A percentile compares a stretch with the other conserved stretches of the same genome.
Evolutionary conservation across 345 rosid genomes (phyloP).

Genomic region (Populus alba): DNA sequence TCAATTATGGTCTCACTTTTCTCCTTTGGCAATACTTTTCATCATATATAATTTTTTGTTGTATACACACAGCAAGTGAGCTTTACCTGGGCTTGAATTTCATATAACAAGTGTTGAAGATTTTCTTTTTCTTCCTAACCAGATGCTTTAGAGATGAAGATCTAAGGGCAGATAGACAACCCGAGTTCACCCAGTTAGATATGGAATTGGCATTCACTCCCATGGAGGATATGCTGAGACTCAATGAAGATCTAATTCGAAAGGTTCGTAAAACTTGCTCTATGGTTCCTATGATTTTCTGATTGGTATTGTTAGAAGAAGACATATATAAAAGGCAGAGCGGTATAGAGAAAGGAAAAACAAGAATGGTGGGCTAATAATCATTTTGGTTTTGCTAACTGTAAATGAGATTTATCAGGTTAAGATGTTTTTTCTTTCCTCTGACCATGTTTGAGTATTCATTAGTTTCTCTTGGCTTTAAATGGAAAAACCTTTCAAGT

Average conservation of each 20-base stretch:
- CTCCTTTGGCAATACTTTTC: not conserved
- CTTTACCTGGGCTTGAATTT: not conserved
- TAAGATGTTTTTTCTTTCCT: too few species aligned
- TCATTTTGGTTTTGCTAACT: not conserved
- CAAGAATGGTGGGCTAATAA: not conserved
- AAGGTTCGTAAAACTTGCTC: conserved; percentile 46
- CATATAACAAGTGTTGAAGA: not conserved
- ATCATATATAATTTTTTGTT: not conserved
- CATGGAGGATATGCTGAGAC: conserved; percentile 80
- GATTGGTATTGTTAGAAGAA: not conserved
- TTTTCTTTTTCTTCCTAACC: conserved; percentile 14
- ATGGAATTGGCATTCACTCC: conserved; percentile 93
- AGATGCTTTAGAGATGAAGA: conserved; percentile 99
- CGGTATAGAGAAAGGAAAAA: not conserved
- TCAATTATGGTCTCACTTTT: not conserved
- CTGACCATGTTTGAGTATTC: not conserved
- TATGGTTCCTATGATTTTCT: not conserved
- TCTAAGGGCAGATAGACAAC: conserved; percentile 97
- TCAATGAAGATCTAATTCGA: conserved; percentile 87
- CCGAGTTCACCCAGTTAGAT: conserved; percentile 98
- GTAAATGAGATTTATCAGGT: not conserved
- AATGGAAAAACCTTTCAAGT: not conserved
- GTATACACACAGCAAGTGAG: not conserved
- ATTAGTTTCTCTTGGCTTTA: conserved; percentile 3
- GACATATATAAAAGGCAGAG: not conserved